phyloP scores from a whole-genome alignment of 371 early-diverging fungal genomes.

The Mucor ambiguus region DNA sequence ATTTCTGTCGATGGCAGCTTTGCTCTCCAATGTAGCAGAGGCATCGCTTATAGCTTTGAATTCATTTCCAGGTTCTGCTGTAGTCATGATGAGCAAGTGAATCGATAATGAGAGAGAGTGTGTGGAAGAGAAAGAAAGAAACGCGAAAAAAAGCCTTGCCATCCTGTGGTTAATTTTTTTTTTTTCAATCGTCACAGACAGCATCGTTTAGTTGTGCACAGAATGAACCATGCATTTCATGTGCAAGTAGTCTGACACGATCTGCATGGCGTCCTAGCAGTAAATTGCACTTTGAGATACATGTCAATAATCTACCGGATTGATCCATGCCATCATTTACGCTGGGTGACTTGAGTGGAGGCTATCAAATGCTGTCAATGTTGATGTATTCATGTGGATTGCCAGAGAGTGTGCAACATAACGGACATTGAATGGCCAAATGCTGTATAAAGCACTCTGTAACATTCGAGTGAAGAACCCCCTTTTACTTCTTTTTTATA shows the following conservation, averaged over 20 bases:
- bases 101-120: not conserved
- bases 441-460: not conserved
- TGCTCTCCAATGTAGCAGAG: constrained; percentile 11
- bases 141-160: constrained; percentile 5
- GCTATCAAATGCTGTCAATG: not conserved
- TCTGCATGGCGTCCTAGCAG: not conserved
- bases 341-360: too few relatives aligned
- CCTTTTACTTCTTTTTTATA: not conserved
- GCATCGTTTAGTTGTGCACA: not conserved
- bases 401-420: not conserved
- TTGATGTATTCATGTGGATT: not conserved
- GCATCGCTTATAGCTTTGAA: constrained; percentile 10
- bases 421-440: not conserved
- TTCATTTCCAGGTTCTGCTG: constrained; percentile 16
- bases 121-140: not conserved
- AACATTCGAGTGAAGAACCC: not conserved
- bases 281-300: not conserved
- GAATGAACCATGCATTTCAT: not conserved
- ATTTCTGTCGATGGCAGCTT: constrained; percentile 17
- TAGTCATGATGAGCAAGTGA: constrained; percentile 12
- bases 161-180: not conserved
- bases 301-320: too few relatives aligned
- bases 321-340: too few relatives aligned
- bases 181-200: constrained; percentile 5
- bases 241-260: not conserved